Evolutionary conservation across 2,329 filamentous ascomycete species (phyloP), one percentile per base, ranked within the genome.

Genomic region (Penicillium sp.): DNA sequence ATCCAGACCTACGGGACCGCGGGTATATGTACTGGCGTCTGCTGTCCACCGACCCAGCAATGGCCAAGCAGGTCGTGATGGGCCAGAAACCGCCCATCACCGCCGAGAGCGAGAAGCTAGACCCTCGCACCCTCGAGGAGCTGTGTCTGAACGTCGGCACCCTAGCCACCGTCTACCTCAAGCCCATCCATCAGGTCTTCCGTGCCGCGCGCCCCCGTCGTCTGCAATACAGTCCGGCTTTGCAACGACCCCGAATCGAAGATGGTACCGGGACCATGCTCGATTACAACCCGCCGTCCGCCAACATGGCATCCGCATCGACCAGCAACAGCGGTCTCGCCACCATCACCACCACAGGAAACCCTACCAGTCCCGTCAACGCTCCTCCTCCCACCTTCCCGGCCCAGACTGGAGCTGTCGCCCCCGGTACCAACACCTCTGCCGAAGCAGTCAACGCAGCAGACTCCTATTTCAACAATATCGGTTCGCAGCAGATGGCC

Each of bases 21-120:
- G 93, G 93, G 0, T 98, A 96, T 74, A 97, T 98, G 90, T 98
- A 98, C 75, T 98, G 93, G 93, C 87, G 93, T 4, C 78, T 98
- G 11, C 78, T 98, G 1, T 95, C 89, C 1, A 94, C 89, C 0
- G 90, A 96, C 66, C 91, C 95, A 58, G 83, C 85, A 40, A 82
- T 86, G 0, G 93, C 93, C 1, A 93, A 87, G 65, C 76, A 83
- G 52, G 82, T 98, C 42, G 90, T 98, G 56, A 97, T 98, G 91
- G 91, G 93, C 49, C 87, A 95, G 58, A 98, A 98, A 67, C 93
- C 93, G 6, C 81, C 91, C 6, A 97, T 98, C 68, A 95, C 90
- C 1, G 91, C 93, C 27, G 93, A 98, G 69, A 90, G 87, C 23
- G 93, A 98, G 71, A 91, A 91, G 56, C 79, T 98, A 2, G 93